Base-by-base conservation (phyloP, 1,284 basidiomycete species). In the Microbotryomycetes sp. region DNA sequence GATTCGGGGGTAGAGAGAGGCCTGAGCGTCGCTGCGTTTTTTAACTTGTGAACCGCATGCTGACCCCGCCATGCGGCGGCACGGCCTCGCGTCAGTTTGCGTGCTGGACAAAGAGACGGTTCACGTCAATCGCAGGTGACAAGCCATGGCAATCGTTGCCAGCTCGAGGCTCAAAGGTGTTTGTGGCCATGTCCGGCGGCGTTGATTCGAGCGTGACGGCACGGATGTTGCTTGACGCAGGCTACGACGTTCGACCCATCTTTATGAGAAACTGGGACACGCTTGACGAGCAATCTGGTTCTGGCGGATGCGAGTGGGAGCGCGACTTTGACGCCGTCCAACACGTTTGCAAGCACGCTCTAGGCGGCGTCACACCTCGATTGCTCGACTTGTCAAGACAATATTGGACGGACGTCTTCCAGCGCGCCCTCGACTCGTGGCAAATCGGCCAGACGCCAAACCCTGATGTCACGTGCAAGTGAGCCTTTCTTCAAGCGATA, bases 251-350 rank as follows among this genome's bases (percentile, higher is more conserved):
- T 18, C 88, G 83, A 58, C 91, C 91, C 2, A 81, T 97, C 0
- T 97, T 87, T 76, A 97, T 97, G 94, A 83, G 91, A 26, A 97
- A 97, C 68, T 97, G 94, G 93, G 91, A 81, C 35, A 65, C 65
- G 2, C 58, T 64, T 30, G 67, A 70, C 55, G 67, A 70, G 29
- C 70, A 79, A 1, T 60, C 71, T 35, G 66, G 67, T 18, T 72
- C 72, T 2, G 74, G 80, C 31, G 89, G 90, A 0, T 97, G 94
- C 73, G 87, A 90, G 72, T 97, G 94, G 94, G 87, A 97, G 75
- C 86, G 85, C 59, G 93, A 97, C 71, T 97, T 89, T 89, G 82
- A 87, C 59, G 89, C 94, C 71, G 93, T 97, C 1, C 85, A 86
- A 70, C 77, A 78, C 7, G 88, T 96, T 9, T 92, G 90, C 72